Percentiles rank a stretch among this genome's conserved stretches.
phyloP scores from a whole-genome alignment of 2,329 filamentous ascomycete genomes.

The Nothopassalora personata region DNA sequence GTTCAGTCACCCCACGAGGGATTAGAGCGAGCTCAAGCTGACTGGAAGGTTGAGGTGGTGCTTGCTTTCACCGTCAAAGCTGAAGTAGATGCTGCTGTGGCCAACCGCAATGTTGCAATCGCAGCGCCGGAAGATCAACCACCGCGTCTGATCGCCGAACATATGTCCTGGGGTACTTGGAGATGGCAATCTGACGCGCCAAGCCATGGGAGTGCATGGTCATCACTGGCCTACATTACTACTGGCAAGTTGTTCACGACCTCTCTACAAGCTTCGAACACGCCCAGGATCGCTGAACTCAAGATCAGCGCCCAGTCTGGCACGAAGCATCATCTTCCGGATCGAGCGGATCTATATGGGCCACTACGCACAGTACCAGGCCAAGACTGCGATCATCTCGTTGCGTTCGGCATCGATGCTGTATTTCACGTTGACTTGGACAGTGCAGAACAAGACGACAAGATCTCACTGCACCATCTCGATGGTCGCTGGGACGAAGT shows the following conservation, averaged over 20 bases:
- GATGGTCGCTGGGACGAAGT: slow-evolving; percentile 41
- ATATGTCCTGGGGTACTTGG: slow-evolving; percentile 12
- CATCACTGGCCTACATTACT: slow-evolving; percentile 14
- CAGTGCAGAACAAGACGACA: background rate
- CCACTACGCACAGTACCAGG: slow-evolving; percentile 20
- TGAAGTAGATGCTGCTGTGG: background rate
- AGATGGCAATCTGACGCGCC: slow-evolving; percentile 3
- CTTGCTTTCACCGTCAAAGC: background rate
- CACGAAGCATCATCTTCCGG: background rate
- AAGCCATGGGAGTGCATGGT: background rate
- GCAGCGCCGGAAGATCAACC: background rate
- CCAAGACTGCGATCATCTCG: slow-evolving; percentile 18
- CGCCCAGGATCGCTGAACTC: background rate
- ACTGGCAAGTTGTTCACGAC: slow-evolving; percentile 10
- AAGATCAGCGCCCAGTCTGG: background rate
- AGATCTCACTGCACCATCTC: slow-evolving; percentile 28
- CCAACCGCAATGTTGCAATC: background rate
- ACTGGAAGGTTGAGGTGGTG: slow-evolving; percentile 17
- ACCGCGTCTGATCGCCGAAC: background rate
- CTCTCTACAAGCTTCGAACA: background rate
- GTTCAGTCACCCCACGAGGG: slow-evolving; percentile 36
- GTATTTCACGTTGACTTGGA: slow-evolving; percentile 27
- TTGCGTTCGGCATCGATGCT: slow-evolving; percentile 30
- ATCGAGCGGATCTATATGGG: slow-evolving; percentile 13
- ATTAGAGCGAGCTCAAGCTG: slow-evolving; percentile 1